These are phyloP conservation scores for Casuarina cunninghamiana DNA, from an alignment of 306 rosid species.

Conservation along the genomic window DNA sequence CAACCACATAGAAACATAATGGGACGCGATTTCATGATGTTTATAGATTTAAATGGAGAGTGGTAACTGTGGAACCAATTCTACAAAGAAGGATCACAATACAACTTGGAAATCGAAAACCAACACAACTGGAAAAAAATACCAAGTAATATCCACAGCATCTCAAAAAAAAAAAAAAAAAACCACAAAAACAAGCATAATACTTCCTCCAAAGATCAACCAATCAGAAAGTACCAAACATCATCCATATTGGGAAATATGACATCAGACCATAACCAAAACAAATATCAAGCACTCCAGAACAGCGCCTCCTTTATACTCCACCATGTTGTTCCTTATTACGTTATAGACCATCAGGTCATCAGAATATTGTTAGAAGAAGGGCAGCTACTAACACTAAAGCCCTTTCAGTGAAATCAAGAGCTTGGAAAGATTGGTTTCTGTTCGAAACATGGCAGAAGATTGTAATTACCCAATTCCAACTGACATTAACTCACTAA, in stretches of 20 bases:
- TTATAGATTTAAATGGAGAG: neutral
- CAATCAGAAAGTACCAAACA: neutral
- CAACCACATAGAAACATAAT: neutral
- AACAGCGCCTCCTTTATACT: neutral
- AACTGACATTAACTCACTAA: neutral
- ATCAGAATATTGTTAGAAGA: neutral
- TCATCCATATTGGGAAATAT: neutral
- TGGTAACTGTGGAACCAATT: neutral
- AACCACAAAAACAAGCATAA: neutral
- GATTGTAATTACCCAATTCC: neutral
- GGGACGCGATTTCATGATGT: neutral
- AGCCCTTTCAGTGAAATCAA: neutral
- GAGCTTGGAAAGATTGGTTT: neutral
- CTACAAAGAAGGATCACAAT: neutral
- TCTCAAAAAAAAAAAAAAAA: neutral
- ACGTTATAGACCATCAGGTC: neutral
- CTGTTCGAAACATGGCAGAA: neutral
- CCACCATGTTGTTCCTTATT: neutral
- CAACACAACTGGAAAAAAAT: neutral
- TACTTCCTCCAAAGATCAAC: neutral
- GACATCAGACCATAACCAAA: neutral
- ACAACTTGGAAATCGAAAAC: neutral
- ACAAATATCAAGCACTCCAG: neutral
- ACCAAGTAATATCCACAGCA: constrained; percentile 1
- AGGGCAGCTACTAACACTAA: neutral